Conservation (phyloP, 2,329 filamentous ascomycete species). For the Ascocoryne sarcoides region DNA sequence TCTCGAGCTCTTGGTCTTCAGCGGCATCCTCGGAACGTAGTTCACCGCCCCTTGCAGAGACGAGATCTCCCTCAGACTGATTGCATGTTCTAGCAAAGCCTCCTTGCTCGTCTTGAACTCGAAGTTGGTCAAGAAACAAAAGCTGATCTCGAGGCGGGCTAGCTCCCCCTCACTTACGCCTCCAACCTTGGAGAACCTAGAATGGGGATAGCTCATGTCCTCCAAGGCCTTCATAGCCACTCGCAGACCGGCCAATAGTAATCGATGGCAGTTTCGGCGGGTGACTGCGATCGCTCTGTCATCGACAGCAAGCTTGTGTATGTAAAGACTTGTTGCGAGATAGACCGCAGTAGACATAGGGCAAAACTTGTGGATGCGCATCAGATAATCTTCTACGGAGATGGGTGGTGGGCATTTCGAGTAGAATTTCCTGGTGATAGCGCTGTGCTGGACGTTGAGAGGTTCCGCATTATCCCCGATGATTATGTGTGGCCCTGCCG, state of each 20-base stretch:
- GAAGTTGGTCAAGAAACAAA: conserved; percentile 80
- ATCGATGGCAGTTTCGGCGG: conserved; percentile 72
- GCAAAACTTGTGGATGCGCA: conserved; percentile 81
- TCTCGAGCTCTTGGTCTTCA: conserved; percentile 20
- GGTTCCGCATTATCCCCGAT: conserved; percentile 64
- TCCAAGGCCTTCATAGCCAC: conserved; percentile 95
- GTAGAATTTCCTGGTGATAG: conserved; percentile 88
- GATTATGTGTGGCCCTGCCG: conserved; percentile 44
- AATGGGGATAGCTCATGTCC: conserved; percentile 79
- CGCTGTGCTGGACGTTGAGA: conserved; percentile 68
- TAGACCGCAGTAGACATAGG: conserved; percentile 93
- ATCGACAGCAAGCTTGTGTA: conserved; percentile 69
- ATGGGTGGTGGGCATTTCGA: conserved; percentile 81
- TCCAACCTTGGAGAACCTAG: conserved; percentile 76
- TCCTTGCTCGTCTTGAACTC: conserved; percentile 59
- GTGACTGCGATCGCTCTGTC: conserved; percentile 76
- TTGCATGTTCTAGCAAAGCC: conserved; percentile 43
- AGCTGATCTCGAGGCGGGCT: conserved; percentile 77
- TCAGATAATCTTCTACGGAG: conserved; percentile 72
- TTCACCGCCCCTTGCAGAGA: conserved; percentile 27
- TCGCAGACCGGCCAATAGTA: conserved; percentile 73
- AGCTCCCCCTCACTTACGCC: conserved; percentile 78
- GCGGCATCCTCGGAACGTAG: conserved; percentile 23
- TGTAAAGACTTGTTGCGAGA: conserved; percentile 80
- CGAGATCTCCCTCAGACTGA: conserved; percentile 30